Base-by-base conservation (phyloP, 2,329 filamentous ascomycete species). In the Stachybotrys chartarum region DNA sequence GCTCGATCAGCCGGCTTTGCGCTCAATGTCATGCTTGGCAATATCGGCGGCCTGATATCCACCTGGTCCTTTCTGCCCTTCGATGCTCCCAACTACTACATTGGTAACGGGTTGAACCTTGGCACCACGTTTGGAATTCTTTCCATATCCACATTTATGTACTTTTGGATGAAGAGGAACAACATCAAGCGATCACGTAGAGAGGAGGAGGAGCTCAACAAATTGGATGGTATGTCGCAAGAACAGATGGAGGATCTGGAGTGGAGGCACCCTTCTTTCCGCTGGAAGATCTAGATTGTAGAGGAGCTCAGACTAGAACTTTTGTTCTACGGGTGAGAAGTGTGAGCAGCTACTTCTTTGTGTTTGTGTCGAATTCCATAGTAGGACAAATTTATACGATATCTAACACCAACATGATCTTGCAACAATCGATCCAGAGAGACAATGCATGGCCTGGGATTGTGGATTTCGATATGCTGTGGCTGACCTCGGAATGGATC, bases 81-180 rank as follows among this genome's bases (percentile, higher is more conserved):
- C 60, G 86, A 90, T 63, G 80, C 63, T 0, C 87, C 87, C 0
- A 69, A 89, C 56, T 91, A 84, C 63, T 83, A 75, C 57, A 88
- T 89, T 55, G 87, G 87, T 1, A 90, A 90, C 63, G 86, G 86
- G 0, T 67, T 90, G 42, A 49, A 49, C 47, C 47, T 49, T 24
- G 47, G 47, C 12, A 49, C 47, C 12, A 49, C 47, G 3, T 61
- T 64, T 89, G 45, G 86, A 80, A 81, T 81, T 0, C 63, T 88
- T 1, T 57, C 87, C 7, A 50, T 77, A 1, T 71, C 73, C 4
- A 72, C 77, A 1, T n/a, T 63, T 0, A 65, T 85, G 24, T 68
- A 82, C 60, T 55, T 78, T 3, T 88, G 81, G 79, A 87, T 88
- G 78, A 74, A 72, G 44, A 69, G 66, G 63, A 81, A 86, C 60